These are phyloP conservation scores for Aspergillus conjunctus DNA, from an alignment of 495 filamentous ascomycete genomes.

Conservation along the genomic window DNA sequence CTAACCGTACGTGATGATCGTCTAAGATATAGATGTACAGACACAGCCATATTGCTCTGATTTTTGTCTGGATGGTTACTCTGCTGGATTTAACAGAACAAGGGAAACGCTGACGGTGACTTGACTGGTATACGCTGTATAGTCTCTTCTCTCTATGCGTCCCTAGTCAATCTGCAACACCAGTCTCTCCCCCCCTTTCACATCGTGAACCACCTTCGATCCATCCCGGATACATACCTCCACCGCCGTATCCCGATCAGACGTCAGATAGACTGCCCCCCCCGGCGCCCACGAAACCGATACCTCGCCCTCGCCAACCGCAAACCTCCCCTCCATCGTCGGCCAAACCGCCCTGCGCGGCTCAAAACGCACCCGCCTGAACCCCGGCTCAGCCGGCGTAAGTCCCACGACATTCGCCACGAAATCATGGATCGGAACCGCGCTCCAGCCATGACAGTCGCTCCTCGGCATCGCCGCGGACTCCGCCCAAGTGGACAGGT, in stretches of 20 bases:
- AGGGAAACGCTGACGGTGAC: too few relatives aligned
- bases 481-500: slow-evolving; percentile 36
- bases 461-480: slow-evolving; percentile 26
- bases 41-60: too few relatives aligned
- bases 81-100: too few relatives aligned
- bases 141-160: too few relatives aligned
- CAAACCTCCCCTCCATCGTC: not conserved
- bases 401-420: slow-evolving; percentile 28
- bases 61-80: too few relatives aligned
- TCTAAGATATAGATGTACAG: too few relatives aligned
- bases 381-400: slow-evolving; percentile 23
- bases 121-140: too few relatives aligned
- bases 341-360: slow-evolving; percentile 17
- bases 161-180: too few relatives aligned
- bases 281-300: not conserved
- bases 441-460: slow-evolving; percentile 37
- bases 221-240: not conserved
- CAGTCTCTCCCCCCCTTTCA: not conserved
- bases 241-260: not conserved
- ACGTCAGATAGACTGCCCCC: not conserved
- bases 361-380: slow-evolving; percentile 24
- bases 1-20: too few relatives aligned
- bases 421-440: slow-evolving; percentile 29
- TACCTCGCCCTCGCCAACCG: not conserved
- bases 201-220: not conserved